These are phyloP conservation scores for Blastobotrys apis DNA, from an alignment of 1,139 yeast species.

Conservation along the genomic window DNA sequence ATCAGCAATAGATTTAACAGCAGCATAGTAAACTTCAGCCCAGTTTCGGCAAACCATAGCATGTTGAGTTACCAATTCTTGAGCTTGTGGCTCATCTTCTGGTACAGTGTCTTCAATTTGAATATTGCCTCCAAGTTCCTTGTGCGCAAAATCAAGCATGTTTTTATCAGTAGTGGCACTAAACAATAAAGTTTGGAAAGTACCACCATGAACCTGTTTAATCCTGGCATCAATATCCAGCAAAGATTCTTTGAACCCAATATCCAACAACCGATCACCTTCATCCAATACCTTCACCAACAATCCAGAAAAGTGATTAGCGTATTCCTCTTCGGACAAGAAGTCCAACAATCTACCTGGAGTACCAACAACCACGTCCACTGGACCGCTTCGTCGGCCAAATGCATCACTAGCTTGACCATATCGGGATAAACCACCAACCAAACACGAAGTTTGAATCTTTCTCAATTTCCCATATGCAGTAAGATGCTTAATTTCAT, in stretches of 20 bases:
- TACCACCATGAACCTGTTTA: constrained; percentile 29
- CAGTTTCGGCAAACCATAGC: constrained; percentile 47
- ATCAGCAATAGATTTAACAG: constrained; percentile 27
- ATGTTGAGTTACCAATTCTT: constrained; percentile 71
- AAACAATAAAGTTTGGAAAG: constrained; percentile 61
- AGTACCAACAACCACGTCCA: constrained; percentile 73
- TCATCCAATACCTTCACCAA: constrained; percentile 76
- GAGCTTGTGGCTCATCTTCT: constrained; percentile 68
- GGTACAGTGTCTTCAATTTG: constrained; percentile 73
- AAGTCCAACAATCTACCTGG: constrained; percentile 83
- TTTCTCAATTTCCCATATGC: constrained; percentile 35
- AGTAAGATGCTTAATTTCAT: constrained; percentile 48
- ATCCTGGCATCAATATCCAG: constrained; percentile 50
- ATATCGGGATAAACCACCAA: constrained; percentile 48
- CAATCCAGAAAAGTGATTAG: constrained; percentile 49
- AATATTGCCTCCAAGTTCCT: constrained; percentile 57
- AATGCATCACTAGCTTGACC: constrained; percentile 38
- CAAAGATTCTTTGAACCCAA: constrained; percentile 67
- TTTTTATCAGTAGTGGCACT: constrained; percentile 81
- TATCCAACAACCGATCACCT: constrained; percentile 78
- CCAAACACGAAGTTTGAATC: constrained; percentile 40
- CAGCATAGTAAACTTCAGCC: constrained; percentile 36
- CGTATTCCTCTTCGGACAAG: constrained; percentile 41
- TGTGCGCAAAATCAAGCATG: constrained; percentile 61
- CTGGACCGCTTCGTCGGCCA: constrained; percentile 23